A percentile compares a stretch with the other conserved stretches of the same genome.
phyloP scores from a whole-genome alignment of 176 grass and related monocot genomes.

The Ensete glaucum region DNA sequence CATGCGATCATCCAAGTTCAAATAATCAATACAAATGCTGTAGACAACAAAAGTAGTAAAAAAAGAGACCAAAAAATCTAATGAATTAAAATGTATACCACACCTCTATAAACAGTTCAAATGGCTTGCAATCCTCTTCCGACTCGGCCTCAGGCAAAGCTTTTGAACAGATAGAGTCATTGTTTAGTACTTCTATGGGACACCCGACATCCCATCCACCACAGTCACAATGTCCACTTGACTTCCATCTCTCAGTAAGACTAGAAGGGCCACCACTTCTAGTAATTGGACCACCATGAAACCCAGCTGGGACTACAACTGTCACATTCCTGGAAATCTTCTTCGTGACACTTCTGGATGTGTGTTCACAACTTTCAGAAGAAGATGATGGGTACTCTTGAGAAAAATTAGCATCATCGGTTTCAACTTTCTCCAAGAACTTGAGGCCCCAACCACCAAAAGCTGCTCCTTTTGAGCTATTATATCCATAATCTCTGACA shows the following conservation, averaged over 20 bases:
- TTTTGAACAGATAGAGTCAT: neutral
- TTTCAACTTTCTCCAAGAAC: slow-evolving; percentile 53
- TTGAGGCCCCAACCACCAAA: slow-evolving; percentile 79
- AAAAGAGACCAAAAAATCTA: neutral
- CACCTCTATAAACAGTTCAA: slow-evolving; percentile 49
- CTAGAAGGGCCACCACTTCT: slow-evolving; percentile 23
- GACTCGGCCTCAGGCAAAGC: slow-evolving; percentile 2
- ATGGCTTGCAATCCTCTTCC: slow-evolving; percentile 17
- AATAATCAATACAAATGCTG: neutral
- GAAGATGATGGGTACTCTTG: neutral
- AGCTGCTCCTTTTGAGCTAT: slow-evolving; percentile 18
- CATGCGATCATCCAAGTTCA: neutral
- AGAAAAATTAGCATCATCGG: neutral
- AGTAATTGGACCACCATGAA: slow-evolving; percentile 37
- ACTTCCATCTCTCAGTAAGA: slow-evolving; percentile 59
- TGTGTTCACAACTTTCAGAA: neutral
- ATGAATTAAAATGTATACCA: slow-evolving; percentile 1
- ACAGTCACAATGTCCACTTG: slow-evolving; percentile 50
- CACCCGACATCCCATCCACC: slow-evolving; percentile 86
- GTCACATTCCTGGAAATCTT: slow-evolving; percentile 21
- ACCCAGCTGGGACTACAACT: slow-evolving; percentile 50
- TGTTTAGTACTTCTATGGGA: slow-evolving; percentile 49
- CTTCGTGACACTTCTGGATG: slow-evolving; percentile 6
- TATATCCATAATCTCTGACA: slow-evolving; percentile 26
- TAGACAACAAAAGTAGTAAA: neutral